Evolutionary conservation across 129 eudicot species (phyloP).

Genomic region (Lactuca saligna): DNA sequence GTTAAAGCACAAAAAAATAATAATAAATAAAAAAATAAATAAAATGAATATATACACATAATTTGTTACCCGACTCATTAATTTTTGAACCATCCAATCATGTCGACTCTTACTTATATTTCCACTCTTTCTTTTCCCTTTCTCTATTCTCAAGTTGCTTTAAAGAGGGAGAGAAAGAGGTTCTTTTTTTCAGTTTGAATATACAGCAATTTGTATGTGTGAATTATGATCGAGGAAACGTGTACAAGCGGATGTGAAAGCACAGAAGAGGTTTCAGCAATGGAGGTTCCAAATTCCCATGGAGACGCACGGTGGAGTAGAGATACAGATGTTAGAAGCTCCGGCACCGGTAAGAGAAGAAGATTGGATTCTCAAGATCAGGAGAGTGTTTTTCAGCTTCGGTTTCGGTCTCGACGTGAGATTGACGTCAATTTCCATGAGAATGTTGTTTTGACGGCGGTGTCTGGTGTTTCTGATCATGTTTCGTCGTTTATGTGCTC

Average conservation of each 20-base stretch:
- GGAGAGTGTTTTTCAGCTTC: conserved; percentile 16
- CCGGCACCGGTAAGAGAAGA: conserved; percentile 35
- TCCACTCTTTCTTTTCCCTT: conserved; percentile 14
- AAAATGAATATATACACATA: no score
- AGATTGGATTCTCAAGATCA: conserved; percentile 13
- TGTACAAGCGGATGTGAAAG: conserved; percentile 16
- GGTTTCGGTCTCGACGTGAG: conserved; percentile 18
- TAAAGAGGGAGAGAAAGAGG: neutral
- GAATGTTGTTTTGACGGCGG: conserved; percentile 32
- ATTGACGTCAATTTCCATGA: conserved; percentile 9
- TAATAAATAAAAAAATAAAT: no score
- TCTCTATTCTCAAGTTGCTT: neutral
- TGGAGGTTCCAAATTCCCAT: conserved; percentile 28
- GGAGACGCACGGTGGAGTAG: conserved; percentile 9
- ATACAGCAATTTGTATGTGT: neutral
- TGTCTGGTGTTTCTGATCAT: conserved; percentile 31
- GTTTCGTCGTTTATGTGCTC: conserved; percentile 27
- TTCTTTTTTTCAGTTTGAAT: conserved; percentile 3
- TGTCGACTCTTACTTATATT: conserved; percentile 34
- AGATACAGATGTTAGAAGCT: conserved; percentile 18
- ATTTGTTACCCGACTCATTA: conserved; percentile 17
- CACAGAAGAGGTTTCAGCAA: conserved; percentile 20
- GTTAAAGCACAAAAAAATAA: no score
- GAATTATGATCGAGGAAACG: conserved; percentile 22
- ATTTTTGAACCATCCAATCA: conserved; percentile 37